These are phyloP conservation scores for Lotmaria passim DNA, from an alignment of 208 protist species.

Conservation along the genomic window DNA sequence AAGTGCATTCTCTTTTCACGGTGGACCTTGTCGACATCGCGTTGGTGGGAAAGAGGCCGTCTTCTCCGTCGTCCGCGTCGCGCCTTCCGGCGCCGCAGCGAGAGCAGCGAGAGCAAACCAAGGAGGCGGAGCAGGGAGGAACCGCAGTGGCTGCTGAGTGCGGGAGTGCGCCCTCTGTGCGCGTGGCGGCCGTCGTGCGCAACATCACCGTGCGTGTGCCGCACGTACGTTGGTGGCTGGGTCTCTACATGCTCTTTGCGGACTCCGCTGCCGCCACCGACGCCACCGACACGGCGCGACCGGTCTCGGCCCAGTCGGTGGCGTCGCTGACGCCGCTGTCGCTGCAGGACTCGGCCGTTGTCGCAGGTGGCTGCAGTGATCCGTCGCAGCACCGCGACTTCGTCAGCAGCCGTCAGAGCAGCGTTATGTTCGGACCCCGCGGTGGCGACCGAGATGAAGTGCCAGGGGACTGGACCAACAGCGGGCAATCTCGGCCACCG, in stretches of 20 bases:
- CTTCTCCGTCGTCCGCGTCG: not conserved
- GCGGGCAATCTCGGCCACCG: not conserved
- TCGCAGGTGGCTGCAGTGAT: not conserved
- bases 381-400: not conserved
- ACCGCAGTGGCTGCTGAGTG: not conserved
- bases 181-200: slow-evolving; percentile 12
- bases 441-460: not conserved
- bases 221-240: slow-evolving; percentile 35
- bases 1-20: slow-evolving; percentile 16
- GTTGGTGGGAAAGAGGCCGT: not conserved
- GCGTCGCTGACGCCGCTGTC: not conserved
- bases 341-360: slow-evolving; percentile 4
- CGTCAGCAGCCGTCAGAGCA: slow-evolving; percentile 7
- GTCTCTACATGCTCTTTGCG: slow-evolving; percentile 10
- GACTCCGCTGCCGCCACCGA: not conserved
- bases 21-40: slow-evolving; percentile 9
- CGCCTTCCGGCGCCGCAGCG: not conserved
- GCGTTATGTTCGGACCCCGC: not conserved
- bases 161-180: not conserved
- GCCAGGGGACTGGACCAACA: not conserved
- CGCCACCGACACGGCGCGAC: not conserved
- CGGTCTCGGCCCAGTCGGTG: not conserved
- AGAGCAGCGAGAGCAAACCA: not conserved
- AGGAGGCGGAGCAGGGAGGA: not conserved
- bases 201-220: slow-evolving; percentile 16